Percentiles rank a stretch among this genome's conserved stretches.
Evolutionary conservation across 2,329 filamentous ascomycete genomes (phyloP).

Genomic region (Ascochyta pisi): DNA sequence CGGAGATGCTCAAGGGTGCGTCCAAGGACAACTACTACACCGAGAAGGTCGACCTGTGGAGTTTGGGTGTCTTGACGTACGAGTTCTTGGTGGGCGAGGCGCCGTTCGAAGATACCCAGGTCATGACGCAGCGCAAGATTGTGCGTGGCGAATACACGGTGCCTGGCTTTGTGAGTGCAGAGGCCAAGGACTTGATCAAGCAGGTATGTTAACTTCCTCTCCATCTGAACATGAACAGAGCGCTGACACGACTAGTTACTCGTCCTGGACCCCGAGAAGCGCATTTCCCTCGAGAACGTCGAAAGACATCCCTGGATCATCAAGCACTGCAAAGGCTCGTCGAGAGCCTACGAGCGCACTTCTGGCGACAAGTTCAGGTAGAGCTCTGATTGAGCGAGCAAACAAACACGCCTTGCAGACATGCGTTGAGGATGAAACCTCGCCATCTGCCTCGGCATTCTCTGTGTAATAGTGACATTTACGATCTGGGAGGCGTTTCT

Average conservation of each 20-base stretch:
- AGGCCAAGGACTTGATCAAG: conserved; percentile 92
- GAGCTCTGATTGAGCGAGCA: conserved; percentile 27
- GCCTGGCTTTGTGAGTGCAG: conserved; percentile 85
- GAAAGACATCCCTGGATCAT: conserved; percentile 94
- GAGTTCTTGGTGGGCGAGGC: conserved; percentile 97
- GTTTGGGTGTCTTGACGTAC: conserved; percentile 90
- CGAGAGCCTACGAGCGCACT: conserved; percentile 42
- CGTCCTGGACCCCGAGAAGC: conserved; percentile 91
- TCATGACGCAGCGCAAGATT: conserved; percentile 94
- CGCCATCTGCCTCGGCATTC: not conserved
- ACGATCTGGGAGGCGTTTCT: conserved; percentile 1
- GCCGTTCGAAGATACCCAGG: conserved; percentile 92
- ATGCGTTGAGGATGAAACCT: not conserved
- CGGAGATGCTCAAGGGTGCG: conserved; percentile 92
- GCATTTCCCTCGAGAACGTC: conserved; percentile 87
- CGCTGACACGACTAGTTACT: conserved; percentile 58
- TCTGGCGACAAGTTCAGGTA: conserved; percentile 38
- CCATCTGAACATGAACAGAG: not conserved
- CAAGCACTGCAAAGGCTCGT: conserved; percentile 76
- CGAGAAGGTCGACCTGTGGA: conserved; percentile 97
- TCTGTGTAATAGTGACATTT: conserved; percentile 7
- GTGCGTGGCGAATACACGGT: conserved; percentile 89
- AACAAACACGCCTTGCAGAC: not conserved
- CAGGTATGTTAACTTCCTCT: conserved; percentile 65
- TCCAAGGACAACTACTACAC: conserved; percentile 86